Evolutionary conservation across 2,329 filamentous ascomycete species (phyloP), one percentile per base, ranked within the genome.

Genomic region (Arthroderma sp.): DNA sequence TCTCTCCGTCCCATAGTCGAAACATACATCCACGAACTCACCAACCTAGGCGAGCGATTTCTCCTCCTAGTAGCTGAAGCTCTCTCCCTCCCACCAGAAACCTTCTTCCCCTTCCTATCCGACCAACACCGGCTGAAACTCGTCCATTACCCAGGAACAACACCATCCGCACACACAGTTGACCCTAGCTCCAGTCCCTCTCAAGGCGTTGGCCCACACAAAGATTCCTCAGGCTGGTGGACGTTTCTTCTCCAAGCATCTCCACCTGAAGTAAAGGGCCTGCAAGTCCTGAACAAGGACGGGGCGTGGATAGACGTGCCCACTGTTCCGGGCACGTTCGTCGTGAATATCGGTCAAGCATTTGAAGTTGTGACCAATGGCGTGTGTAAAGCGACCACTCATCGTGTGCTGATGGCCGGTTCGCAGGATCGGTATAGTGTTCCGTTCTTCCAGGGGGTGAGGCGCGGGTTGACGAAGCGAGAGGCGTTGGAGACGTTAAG

Each of bases 171-270:
- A 8, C 5, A 50, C 54, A 4, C 28, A 41, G 0, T 52, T n/a
- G n/a, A n/a, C n/a, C n/a, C n/a, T 60, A 27, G 0, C 44, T 48
- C 2, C 40, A 34, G 32, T 11, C 15, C 15, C 8, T 8, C 52
- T 6, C 75, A 79, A 58, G 76, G 76, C 1, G 75, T 80, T 1
- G 77, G 76, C 0, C 71, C 77, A 1, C 76, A 80, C 59, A 79
- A 79, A 52, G 74, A 78, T 55, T 78, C 72, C 0, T 78, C 74
- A 0, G 76, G 76, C 3, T 80, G 75, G 74, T 75, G 77, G 63
- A 80, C 77, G 0, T 80, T 81, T 49, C 67, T 81, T 3, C 68
- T 77, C 1, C 78, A 81, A 55, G 72, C 75, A 5, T 75, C 72
- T 0, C 67, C 70, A 2, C 69, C 73, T 3, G 60, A 67, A 6